Conservation (phyloP, 108 stramenopile species). For the Cyclostephanos invisitatus region DNA sequence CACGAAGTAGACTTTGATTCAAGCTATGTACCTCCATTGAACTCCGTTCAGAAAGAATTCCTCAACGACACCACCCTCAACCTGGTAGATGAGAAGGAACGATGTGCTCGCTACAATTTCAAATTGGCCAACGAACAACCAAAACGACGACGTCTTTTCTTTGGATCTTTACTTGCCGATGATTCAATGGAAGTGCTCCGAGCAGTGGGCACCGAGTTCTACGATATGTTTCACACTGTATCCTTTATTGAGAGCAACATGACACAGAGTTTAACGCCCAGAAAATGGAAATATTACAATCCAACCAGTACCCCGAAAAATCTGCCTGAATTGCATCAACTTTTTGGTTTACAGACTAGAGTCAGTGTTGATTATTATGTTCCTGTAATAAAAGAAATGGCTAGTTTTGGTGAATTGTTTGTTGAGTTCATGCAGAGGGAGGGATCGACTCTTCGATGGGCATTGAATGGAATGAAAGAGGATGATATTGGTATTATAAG, state of each 20-base stretch:
- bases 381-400: not conserved
- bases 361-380: conserved; percentile 36
- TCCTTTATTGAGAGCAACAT: conserved; percentile 57
- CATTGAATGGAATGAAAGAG: conserved; percentile 47
- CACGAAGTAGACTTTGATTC: not conserved
- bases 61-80: not conserved
- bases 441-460: conserved; percentile 47
- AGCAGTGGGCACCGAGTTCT: conserved; percentile 39
- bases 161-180: conserved; percentile 43
- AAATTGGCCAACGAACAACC: not conserved
- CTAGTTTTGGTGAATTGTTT: conserved; percentile 5
- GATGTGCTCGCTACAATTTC: not conserved
- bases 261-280: conserved; percentile 29
- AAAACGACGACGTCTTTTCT: conserved; percentile 26
- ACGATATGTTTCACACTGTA: conserved; percentile 45
- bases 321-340: not conserved
- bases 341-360: conserved; percentile 16
- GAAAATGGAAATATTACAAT: conserved; percentile 21
- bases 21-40: not conserved
- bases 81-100: not conserved
- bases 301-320: not conserved
- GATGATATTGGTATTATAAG: conserved; percentile 53
- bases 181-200: conserved; percentile 43
- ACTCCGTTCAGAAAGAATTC: not conserved
- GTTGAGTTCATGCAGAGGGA: conserved; percentile 43